Evolutionary conservation across 148 eudicot genomes (phyloP), one percentile per base, ranked within the genome.

Genomic region (Gaultheria prostrata): DNA sequence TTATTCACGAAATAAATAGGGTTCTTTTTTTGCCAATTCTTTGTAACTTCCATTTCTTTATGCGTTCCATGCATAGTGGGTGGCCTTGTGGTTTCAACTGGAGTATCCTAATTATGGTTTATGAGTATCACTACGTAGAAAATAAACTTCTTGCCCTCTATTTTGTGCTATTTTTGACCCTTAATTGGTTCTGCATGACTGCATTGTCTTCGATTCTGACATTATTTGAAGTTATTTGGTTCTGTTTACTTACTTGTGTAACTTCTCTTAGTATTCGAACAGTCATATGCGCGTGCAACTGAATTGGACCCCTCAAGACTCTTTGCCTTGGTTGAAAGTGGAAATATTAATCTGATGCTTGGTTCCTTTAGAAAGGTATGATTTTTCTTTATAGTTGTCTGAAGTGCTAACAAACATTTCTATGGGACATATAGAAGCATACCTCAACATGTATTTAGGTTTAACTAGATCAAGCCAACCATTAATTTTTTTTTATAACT

Each of bases 281-380:
- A 97, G 99, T 97, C 99, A 73, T 97, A 95, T 88, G 98, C 93
- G 61, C 90, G 98, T 80, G 98, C 98, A 72, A 81, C 93, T 89
- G 99, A 97, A 85, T 89, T 97, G 93, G 98, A 93, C 79, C 85
- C 85, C 70, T 91, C 99, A 77, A 90, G 96, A 87, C 85, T 89
- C 53, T 95, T 95, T 93, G 90, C 98, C 12, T 80, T 97, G 93
- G 76, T 97, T 76, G 99, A 95, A 89, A 95, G 98, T 84, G 99
- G 98, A 85, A 95, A 97, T 87, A 89, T 97, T 65, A 89, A 85
- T 74, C 85, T 95, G 84, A 94, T 93, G 96, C 98, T 97, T 88
- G 98, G 98, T 86, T 92, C 94, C 69, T 93, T 85, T 78, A 85
- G 91, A 87, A 93, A 95, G 99, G 99, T 97, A 83, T 77, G 84